phyloP scores from a whole-genome alignment of 805 yeast genomes.

The Millerago galiae region DNA sequence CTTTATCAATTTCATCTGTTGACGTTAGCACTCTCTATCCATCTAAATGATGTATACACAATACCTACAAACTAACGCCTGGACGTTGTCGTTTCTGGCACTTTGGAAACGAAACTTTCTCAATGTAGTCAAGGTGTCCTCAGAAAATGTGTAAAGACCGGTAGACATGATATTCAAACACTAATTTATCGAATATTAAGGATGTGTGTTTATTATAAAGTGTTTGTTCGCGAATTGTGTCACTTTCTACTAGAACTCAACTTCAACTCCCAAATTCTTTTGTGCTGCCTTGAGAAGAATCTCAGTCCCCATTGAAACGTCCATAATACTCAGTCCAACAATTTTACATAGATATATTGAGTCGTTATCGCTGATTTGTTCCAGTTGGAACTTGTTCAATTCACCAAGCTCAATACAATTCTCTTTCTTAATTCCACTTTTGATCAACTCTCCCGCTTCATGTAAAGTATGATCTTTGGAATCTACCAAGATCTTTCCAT shows the following conservation, averaged over 20 bases:
- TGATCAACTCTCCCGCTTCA: conserved; percentile 64
- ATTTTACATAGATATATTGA: conserved; percentile 42
- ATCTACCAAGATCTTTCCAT: conserved; percentile 49
- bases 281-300: conserved; percentile 28
- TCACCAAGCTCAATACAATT: conserved; percentile 44
- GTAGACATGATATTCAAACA: conserved; percentile 28
- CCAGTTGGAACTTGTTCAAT: conserved; percentile 19
- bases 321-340: conserved; percentile 64
- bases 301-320: conserved; percentile 43
- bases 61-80: conserved; percentile 55
- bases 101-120: conserved; percentile 71
- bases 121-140: conserved; percentile 52
- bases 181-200: too few relatives aligned
- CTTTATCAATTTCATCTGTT: conserved; percentile 49
- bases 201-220: too few relatives aligned
- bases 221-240: neutral
- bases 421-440: conserved; percentile 30
- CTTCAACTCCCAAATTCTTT: conserved; percentile 25
- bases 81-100: conserved; percentile 53
- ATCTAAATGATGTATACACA: neutral
- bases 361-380: conserved; percentile 5
- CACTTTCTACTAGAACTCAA: conserved; percentile 23
- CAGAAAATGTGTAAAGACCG: conserved; percentile 54
- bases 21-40: conserved; percentile 2
- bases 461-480: conserved; percentile 47